Evolutionary conservation across 2,329 filamentous ascomycete genomes (phyloP).

Genomic region (Didymella exigua): DNA sequence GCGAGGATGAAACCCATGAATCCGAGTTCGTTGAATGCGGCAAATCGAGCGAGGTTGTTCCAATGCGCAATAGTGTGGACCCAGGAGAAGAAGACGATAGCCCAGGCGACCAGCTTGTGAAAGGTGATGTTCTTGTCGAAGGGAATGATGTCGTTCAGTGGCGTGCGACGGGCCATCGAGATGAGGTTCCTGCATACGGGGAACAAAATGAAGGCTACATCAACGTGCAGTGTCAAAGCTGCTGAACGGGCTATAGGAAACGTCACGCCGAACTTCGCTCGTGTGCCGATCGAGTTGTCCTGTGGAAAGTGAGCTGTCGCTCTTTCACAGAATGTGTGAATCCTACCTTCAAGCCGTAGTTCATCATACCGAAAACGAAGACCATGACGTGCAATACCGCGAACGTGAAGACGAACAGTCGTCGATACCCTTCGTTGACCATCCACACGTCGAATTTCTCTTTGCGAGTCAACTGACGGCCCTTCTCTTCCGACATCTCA

Average conservation of each 20-base stretch:
- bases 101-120: constrained; percentile 84
- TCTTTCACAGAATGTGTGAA: neutral
- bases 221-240: constrained; percentile 78
- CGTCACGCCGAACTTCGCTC: constrained; percentile 73
- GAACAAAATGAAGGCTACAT: constrained; percentile 78
- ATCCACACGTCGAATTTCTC: constrained; percentile 86
- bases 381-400: constrained; percentile 74
- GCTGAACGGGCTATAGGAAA: constrained; percentile 78
- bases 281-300: constrained; percentile 68
- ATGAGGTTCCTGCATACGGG: constrained; percentile 85
- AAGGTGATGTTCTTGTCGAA: constrained; percentile 91
- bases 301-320: constrained; percentile 23
- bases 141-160: constrained; percentile 83
- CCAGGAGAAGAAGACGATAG: constrained; percentile 87
- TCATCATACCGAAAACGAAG: constrained; percentile 79
- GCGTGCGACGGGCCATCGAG: constrained; percentile 78
- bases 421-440: constrained; percentile 84
- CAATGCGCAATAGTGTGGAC: constrained; percentile 85
- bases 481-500: constrained; percentile 76
- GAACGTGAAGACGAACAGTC: constrained; percentile 82
- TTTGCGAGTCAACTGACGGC: constrained; percentile 68
- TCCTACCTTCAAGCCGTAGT: constrained; percentile 72
- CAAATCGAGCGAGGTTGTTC: constrained; percentile 82
- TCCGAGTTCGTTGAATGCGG: constrained; percentile 75
- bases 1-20: constrained; percentile 78